Percentiles rank a stretch among this genome's conserved stretches.
These are phyloP conservation scores for Aphanomyces cochlioides DNA, from an alignment of 352 stramenopile species.

Conservation along the genomic window DNA sequence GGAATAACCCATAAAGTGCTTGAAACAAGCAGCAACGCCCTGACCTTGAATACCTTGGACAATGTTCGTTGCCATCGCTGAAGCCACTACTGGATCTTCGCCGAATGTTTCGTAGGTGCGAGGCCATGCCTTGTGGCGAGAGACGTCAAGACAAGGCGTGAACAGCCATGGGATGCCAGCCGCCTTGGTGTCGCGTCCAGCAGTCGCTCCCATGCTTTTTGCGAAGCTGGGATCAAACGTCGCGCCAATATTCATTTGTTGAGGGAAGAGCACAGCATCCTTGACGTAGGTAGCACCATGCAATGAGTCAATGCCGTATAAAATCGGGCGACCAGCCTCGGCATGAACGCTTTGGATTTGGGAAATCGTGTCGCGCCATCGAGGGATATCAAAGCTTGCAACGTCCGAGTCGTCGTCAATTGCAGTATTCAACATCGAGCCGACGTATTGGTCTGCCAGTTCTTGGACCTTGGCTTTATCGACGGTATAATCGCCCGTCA, in stretches of 20 bases:
- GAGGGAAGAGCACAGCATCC: slow-evolving; percentile 57
- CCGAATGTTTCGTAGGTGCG: slow-evolving; percentile 84
- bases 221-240: slow-evolving; percentile 65
- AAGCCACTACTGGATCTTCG: slow-evolving; percentile 66
- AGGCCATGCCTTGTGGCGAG: slow-evolving; percentile 57
- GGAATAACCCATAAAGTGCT: slow-evolving; percentile 49
- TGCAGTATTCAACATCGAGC: slow-evolving; percentile 59
- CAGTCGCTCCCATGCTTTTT: slow-evolving; percentile 42
- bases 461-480: slow-evolving; percentile 45
- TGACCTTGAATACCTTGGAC: slow-evolving; percentile 45
- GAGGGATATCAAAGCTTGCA: slow-evolving; percentile 3
- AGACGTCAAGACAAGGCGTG: slow-evolving; percentile 59
- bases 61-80: slow-evolving; percentile 44
- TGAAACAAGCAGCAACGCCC: slow-evolving; percentile 48
- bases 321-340: slow-evolving; percentile 33
- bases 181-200: slow-evolving; percentile 52
- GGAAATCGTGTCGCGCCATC: slow-evolving; percentile 48
- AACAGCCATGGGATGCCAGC: slow-evolving; percentile 74
- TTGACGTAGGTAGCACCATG: slow-evolving; percentile 65
- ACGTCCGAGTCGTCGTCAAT: slow-evolving; percentile 24
- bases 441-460: slow-evolving; percentile 57
- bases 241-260: slow-evolving; percentile 68
- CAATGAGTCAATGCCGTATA: slow-evolving; percentile 67
- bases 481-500: slow-evolving; percentile 48
- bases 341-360: slow-evolving; percentile 55